Base-by-base conservation (phyloP, 768 basidiomycete genomes). In the Phlebiopsis flavidoalba region DNA sequence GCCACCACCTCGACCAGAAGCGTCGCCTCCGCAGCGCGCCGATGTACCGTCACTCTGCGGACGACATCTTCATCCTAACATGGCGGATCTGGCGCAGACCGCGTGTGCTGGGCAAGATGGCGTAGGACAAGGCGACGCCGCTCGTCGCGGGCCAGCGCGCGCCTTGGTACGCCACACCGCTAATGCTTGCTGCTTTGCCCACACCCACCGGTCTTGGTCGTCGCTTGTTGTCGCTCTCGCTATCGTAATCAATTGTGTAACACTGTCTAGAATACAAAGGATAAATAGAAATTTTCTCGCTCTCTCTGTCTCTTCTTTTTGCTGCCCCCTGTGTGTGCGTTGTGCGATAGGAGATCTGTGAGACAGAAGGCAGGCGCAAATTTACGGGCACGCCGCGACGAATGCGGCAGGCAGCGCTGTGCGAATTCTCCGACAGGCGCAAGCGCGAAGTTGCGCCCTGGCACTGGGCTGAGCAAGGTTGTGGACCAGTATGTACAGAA, bases 1-100 rank as follows among this genome's bases (percentile, higher is more conserved):
- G 94, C 45, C 93, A 93, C 79, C 92, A 92, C 72, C 86, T 95
- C 53, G 96, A 98, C 79, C 96, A 98, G 83, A 95, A 95, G 83
- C 84, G 94, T 66, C 85, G 96, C 71, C 86, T 89, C 63, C n/a
- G n/a, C n/a, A n/a, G 26, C 6, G 93, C 93, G 40, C 92, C 93
- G 48, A 80, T 98, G 57, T 96, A 98, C 85, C 88, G 95, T 65
- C 93, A 92, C 77, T 94, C 94, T 63, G 91, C 93, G 3, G 94
- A 95, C 74, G 93, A 95, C 71, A 94, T 95, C 79, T 94, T 93
- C 76, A 95, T 95, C 82, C n/a, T n/a, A 90, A 93, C 76, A 92
- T 93, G 87, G 88, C 89, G 22, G 90, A 93, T 69, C 75, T 93
- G 46, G 80, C 83, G 63, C 91, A 93, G 72, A n/a, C 91, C 91